These are phyloP conservation scores for Pseudoturritis turrita DNA, from an alignment of 345 rosid genomes.

Conservation along the genomic window DNA sequence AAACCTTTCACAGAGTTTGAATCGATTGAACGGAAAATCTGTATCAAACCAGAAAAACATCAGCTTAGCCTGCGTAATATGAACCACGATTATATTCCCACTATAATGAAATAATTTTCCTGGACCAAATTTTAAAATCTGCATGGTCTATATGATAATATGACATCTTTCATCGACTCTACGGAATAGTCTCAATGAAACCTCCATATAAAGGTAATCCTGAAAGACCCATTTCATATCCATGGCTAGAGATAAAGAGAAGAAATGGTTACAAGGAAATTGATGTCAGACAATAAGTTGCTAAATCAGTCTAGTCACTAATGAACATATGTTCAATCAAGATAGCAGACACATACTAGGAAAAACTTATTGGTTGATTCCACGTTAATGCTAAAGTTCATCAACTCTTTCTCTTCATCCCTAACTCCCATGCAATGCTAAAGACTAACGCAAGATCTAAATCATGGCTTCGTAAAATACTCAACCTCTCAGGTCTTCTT, in stretches of 20 bases:
- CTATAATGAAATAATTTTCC: not conserved
- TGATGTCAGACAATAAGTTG: not conserved
- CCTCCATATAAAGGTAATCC: not conserved
- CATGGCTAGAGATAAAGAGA: not conserved
- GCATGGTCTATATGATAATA: not conserved
- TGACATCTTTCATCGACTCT: not conserved
- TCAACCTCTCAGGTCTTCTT: not conserved
- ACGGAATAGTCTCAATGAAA: not conserved
- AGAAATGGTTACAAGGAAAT: not conserved
- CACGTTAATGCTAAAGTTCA: not conserved
- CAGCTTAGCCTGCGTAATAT: not conserved
- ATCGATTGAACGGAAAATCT: slow-evolving; percentile 91
- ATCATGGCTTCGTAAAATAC: not conserved
- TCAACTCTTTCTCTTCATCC: not conserved
- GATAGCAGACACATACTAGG: not conserved
- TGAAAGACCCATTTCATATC: not conserved
- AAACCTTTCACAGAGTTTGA: slow-evolving; percentile 85
- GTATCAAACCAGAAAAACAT: slow-evolving; percentile 12
- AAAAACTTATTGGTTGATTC: not conserved
- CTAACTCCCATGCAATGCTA: slow-evolving; percentile 5
- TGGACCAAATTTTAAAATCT: not conserved
- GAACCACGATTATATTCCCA: not conserved
- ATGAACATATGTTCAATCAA: not conserved
- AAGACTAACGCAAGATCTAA: not conserved
- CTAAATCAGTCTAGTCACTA: not conserved